Percentiles rank a stretch among this genome's conserved stretches.
These are phyloP conservation scores for Caryopteris hybrid DNA, from an alignment of 305 asterid genomes.

Conservation along the genomic window DNA sequence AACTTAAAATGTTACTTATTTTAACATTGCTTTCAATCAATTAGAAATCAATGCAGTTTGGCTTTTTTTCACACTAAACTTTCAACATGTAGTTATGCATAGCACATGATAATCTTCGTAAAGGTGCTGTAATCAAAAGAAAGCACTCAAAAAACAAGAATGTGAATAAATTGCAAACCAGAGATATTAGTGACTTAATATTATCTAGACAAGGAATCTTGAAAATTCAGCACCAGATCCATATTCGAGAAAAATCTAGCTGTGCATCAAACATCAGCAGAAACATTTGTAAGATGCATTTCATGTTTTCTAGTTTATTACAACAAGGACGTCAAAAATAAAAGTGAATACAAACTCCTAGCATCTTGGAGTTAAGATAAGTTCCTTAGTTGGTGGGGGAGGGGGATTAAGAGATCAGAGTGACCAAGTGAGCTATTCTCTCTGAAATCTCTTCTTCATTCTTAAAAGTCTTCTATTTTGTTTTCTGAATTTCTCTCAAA, in stretches of 20 bases:
- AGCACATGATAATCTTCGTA: neutral
- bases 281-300: neutral
- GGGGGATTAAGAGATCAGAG: neutral
- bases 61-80: neutral
- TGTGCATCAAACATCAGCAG: neutral
- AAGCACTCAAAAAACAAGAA: neutral
- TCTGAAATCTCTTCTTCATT: neutral
- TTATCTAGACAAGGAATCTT: neutral
- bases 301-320: neutral
- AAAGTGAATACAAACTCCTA: no score
- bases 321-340: no score
- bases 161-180: neutral
- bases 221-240: neutral
- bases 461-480: neutral
- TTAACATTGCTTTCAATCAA: neutral
- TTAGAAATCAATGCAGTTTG: neutral
- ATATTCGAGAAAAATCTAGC: neutral
- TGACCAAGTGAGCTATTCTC: neutral
- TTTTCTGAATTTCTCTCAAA: neutral
- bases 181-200: neutral
- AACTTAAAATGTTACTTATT: neutral
- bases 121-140: slow-evolving; percentile 8
- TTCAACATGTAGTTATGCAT: neutral
- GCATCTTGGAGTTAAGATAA: neutral
- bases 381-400: neutral